A percentile compares a stretch with the other conserved stretches of the same genome.
phyloP scores from a whole-genome alignment of 2,329 filamentous ascomycete species.

The Alternaria arbusti region DNA sequence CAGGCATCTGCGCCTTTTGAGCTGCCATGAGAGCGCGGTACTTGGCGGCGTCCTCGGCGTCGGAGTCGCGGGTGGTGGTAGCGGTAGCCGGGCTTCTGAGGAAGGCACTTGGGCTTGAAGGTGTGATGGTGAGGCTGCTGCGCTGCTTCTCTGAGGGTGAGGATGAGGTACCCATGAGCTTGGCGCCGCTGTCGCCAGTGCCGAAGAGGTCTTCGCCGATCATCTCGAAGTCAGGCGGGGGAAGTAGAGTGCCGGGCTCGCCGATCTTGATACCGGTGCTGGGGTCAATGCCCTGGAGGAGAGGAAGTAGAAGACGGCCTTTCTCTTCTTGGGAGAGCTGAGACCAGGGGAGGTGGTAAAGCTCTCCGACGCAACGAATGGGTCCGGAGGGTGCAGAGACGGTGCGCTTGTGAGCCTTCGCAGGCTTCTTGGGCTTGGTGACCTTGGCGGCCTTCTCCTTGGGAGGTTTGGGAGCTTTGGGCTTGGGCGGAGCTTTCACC shows the following conservation, averaged over 20 bases:
- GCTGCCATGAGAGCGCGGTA: not conserved
- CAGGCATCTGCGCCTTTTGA: not conserved
- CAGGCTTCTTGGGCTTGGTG: conserved; percentile 4
- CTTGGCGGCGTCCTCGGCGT: not conserved
- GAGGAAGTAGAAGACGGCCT: conserved; percentile 20
- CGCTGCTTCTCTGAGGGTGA: not conserved
- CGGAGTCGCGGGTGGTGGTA: not conserved
- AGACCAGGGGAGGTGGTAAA: conserved; percentile 16
- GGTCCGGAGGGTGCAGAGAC: not conserved
- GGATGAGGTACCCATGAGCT: not conserved
- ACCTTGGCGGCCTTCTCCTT: not conserved
- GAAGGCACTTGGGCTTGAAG: not conserved
- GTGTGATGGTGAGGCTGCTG: not conserved
- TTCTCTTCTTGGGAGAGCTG: conserved; percentile 22
- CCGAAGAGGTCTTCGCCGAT: not conserved
- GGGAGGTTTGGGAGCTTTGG: not conserved
- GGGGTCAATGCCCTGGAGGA: conserved; percentile 27
- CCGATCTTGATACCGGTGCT: conserved; percentile 2
- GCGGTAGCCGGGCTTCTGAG: not conserved
- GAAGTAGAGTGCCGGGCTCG: not conserved
- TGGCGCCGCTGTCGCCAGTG: not conserved
- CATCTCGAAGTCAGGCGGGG: not conserved
- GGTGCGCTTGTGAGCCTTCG: not conserved
- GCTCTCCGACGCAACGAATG: conserved; percentile 4
- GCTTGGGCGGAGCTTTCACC: not conserved